These are phyloP conservation scores for Geotrichum carabidarum DNA, from an alignment of 1,139 yeast genomes.

Conservation along the genomic window DNA sequence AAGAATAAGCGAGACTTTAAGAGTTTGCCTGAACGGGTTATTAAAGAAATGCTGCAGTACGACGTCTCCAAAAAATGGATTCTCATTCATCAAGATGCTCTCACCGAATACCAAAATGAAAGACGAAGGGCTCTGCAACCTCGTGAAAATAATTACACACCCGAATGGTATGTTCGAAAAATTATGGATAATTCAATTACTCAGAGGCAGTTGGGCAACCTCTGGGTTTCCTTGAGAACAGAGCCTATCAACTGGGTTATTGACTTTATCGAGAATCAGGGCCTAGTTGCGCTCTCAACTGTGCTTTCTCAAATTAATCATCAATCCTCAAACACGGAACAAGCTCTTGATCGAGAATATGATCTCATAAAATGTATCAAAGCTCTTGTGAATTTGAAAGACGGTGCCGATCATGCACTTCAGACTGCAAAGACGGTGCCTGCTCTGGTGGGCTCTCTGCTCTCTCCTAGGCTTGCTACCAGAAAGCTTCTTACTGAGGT, in stretches of 20 bases:
- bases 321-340: conserved; percentile 35
- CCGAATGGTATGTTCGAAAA: conserved; percentile 72
- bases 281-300: conserved; percentile 75
- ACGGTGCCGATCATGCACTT: conserved; percentile 55
- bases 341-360: conserved; percentile 52
- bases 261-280: conserved; percentile 74
- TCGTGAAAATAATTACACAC: conserved; percentile 46
- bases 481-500: conserved; percentile 80
- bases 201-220: conserved; percentile 66
- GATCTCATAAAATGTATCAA: conserved; percentile 59
- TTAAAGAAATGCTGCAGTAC: conserved; percentile 70
- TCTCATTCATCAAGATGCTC: conserved; percentile 80
- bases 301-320: conserved; percentile 46
- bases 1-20: conserved; percentile 79
- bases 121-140: conserved; percentile 36
- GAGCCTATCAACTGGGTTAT: conserved; percentile 91
- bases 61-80: conserved; percentile 83
- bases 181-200: conserved; percentile 67
- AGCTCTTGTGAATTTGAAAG: conserved; percentile 51
- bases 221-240: conserved; percentile 88
- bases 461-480: conserved; percentile 63
- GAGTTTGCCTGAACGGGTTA: conserved; percentile 71
- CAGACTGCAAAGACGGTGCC: conserved; percentile 49
- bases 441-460: conserved; percentile 55
- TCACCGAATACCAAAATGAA: conserved; percentile 67